Evolutionary conservation across 148 eudicot species (phyloP).

Genomic region (Dianthus caryophyllus): DNA sequence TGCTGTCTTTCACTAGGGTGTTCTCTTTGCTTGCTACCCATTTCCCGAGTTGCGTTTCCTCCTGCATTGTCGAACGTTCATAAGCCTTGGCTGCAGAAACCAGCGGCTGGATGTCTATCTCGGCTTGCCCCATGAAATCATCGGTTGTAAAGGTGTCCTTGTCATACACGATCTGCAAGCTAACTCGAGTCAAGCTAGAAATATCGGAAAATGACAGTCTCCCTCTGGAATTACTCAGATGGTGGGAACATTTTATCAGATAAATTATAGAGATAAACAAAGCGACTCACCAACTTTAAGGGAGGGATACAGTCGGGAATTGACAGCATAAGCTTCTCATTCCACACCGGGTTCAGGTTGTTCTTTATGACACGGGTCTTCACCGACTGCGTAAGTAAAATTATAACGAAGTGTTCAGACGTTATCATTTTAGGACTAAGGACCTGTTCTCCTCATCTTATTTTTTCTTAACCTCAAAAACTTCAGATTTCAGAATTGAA

Average conservation of each 20-base stretch:
- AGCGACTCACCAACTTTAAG: slow-evolving; percentile 63
- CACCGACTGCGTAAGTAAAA: slow-evolving; percentile 67
- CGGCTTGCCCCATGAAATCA: slow-evolving; percentile 97
- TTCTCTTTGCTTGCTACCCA: slow-evolving; percentile 74
- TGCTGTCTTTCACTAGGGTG: slow-evolving; percentile 59
- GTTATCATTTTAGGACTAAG: neutral
- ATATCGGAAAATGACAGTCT: too few species aligned
- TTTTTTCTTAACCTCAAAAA: too few species aligned
- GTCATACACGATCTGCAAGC: slow-evolving; percentile 73
- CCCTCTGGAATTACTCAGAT: neutral
- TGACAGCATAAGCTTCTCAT: slow-evolving; percentile 87
- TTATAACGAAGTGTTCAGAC: too few species aligned
- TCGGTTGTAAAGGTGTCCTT: slow-evolving; percentile 85
- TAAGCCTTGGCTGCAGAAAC: slow-evolving; percentile 77
- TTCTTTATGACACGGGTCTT: slow-evolving; percentile 87
- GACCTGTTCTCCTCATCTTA: too few species aligned
- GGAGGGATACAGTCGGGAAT: slow-evolving; percentile 81
- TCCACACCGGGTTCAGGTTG: slow-evolving; percentile 95
- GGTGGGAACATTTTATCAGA: neutral
- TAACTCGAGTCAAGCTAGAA: slow-evolving; percentile 2
- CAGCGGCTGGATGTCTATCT: slow-evolving; percentile 81
- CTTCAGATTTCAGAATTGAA: too few species aligned
- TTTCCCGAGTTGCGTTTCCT: slow-evolving; percentile 52
- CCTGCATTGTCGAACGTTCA: slow-evolving; percentile 38
- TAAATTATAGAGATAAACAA: neutral